Base-by-base conservation (phyloP, 1,139 yeast genomes). In the Suhomyces yuchorum region DNA sequence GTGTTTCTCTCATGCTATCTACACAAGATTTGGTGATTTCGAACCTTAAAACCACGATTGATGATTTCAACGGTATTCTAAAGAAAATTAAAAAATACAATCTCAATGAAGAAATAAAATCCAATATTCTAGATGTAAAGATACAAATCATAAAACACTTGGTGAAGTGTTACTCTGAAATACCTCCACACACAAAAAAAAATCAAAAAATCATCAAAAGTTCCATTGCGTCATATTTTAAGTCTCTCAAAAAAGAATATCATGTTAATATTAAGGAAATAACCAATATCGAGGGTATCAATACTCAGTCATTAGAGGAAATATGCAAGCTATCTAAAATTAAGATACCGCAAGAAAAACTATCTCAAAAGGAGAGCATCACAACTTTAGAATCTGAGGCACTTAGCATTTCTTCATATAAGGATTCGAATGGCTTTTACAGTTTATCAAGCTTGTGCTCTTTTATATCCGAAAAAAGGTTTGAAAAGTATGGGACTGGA, bases 391-490 rank as follows among this genome's bases (percentile, higher is more conserved):
- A 30, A 3, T 12, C 32, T 5, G 11, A 30, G 2, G 9, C 18
- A n/a, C 26, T 40, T 1, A 47, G 58, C 0, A 56, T 66, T 6
- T 60, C 56, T 2, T 19, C 45, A 1, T 61, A 53, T 34, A 53
- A 51, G 42, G 58, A 60, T 37, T 51, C 51, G 8, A 54, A 55
- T 37, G 66, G 66, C 4, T 54, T 57, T 22, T 42, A 65, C 12
- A 59, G 59, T 26, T 62, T 58, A 37, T 51, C 54, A 1, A 51
- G 51, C 1, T 48, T 68, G 9, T 65, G 71, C 46, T 20, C 47
- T 1, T 67, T 63, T 47, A 63, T 69, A 9, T 48, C 54, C 2
- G 42, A 48, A 0, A 50, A 54, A 8, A 50, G 57, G 8, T 65
- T 59, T 42, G 42, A 43, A 4, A 44, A 47, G 38, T 39, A 43